Conservation (phyloP, 352 stramenopile species). For the Globisporangium viniferum region DNA sequence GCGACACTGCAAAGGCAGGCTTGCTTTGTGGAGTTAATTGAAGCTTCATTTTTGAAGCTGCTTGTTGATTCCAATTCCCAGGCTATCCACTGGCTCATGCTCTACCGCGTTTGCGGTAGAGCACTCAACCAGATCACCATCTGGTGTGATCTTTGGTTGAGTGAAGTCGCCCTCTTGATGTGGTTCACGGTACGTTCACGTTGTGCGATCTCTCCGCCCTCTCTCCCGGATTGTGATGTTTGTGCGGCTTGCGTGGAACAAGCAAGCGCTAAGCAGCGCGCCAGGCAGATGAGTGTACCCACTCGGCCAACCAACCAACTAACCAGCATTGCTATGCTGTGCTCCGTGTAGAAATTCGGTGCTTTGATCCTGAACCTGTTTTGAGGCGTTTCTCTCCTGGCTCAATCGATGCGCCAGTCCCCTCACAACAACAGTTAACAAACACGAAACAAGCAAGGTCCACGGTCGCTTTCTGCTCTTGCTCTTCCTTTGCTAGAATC, state of each 20-base stretch:
- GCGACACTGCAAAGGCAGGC: not conserved
- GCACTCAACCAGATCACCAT: too few species aligned
- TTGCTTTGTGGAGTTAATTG: not conserved
- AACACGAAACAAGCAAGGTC: too few species aligned
- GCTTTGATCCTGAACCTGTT: not conserved
- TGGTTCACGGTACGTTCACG: not conserved
- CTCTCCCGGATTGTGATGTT: conserved; percentile 1
- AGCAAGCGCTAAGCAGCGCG: not conserved
- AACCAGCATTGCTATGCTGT: not conserved
- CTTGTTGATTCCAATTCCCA: too few species aligned
- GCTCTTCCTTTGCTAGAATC: too few species aligned
- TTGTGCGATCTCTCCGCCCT: not conserved
- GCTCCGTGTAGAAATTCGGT: not conserved
- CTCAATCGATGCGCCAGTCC: too few species aligned
- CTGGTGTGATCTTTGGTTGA: not conserved
- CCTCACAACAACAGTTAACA: too few species aligned
- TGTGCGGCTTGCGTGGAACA: not conserved
- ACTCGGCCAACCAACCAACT: not conserved
- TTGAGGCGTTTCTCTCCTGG: not conserved
- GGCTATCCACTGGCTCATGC: too few species aligned
- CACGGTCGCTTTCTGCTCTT: too few species aligned
- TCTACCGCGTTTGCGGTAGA: too few species aligned
- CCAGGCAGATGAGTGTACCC: too few species aligned
- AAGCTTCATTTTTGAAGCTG: not conserved
- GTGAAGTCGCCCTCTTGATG: not conserved